Percentiles rank a stretch among this genome's conserved stretches.
Conservation (phyloP, 495 filamentous ascomycete species). For the Penicillium daleae region DNA sequence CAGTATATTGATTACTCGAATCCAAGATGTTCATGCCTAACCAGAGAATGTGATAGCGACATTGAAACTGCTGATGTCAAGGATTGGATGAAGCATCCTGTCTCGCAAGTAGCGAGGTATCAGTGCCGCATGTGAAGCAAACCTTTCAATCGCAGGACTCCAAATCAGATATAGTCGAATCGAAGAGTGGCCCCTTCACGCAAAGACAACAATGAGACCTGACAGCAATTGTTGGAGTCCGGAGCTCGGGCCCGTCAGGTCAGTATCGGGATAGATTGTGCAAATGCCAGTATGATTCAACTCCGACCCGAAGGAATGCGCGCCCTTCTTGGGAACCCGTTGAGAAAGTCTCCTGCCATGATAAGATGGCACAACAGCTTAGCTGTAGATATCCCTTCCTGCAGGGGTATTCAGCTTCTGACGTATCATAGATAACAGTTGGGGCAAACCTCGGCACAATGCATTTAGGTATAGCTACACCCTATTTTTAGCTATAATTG, state of each 20-base stretch:
- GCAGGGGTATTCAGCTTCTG: background rate
- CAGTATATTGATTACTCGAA: background rate
- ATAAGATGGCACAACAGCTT: background rate
- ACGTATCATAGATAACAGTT: conserved; percentile 2
- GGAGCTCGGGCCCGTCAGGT: background rate
- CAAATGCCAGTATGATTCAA: conserved; percentile 9
- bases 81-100: conserved; percentile 50
- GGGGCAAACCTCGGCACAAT: background rate
- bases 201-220: background rate
- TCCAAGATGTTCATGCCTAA: conserved; percentile 21
- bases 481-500: too few relatives aligned
- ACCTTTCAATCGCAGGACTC: background rate
- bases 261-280: background rate
- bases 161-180: background rate
- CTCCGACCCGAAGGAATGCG: conserved; percentile 8
- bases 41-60: conserved; percentile 49
- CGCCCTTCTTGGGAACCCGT: background rate
- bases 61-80: conserved; percentile 58
- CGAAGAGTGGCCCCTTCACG: background rate
- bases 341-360: background rate
- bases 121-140: background rate
- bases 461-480: too few relatives aligned
- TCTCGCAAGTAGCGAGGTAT: conserved; percentile 4
- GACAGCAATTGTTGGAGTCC: background rate
- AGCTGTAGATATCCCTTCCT: background rate